Percentiles rank a stretch among this genome's conserved stretches.
Conservation (phyloP, 1,284 basidiomycete genomes). For the Flammula alnicola region DNA sequence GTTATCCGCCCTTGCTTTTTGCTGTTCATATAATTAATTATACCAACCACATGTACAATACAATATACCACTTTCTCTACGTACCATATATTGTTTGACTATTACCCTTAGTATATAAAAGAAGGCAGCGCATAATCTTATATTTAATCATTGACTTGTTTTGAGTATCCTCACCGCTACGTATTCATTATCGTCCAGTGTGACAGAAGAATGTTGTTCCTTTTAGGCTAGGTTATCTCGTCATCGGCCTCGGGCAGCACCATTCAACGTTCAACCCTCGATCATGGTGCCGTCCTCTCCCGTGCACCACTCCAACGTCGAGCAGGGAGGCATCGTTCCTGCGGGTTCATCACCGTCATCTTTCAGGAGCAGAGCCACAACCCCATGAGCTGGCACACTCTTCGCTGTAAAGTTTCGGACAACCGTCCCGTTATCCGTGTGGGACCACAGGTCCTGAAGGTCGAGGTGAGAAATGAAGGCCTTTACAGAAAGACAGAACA, state of each 20-base stretch:
- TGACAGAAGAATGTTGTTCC: too few species aligned
- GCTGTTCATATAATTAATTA: background rate
- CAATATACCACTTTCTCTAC: background rate
- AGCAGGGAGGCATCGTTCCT: slow-evolving; percentile 52
- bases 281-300: slow-evolving; percentile 44
- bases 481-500: background rate
- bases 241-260: background rate
- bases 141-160: background rate
- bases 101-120: background rate
- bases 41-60: background rate
- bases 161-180: too few species aligned
- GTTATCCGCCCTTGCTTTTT: background rate
- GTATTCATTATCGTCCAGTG: too few species aligned
- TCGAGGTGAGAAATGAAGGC: background rate
- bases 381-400: slow-evolving; percentile 67
- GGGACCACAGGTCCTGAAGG: slow-evolving; percentile 66
- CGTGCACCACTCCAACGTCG: slow-evolving; percentile 49
- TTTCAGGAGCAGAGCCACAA: slow-evolving; percentile 66
- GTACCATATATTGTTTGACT: background rate
- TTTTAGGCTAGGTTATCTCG: background rate
- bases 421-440: slow-evolving; percentile 70
- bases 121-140: background rate
- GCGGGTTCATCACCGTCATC: slow-evolving; percentile 71
- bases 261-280: slow-evolving; percentile 16
- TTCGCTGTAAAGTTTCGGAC: slow-evolving; percentile 63